Evolutionary conservation across 805 yeast genomes (phyloP).

Genomic region (Kuraishia hungarica): DNA sequence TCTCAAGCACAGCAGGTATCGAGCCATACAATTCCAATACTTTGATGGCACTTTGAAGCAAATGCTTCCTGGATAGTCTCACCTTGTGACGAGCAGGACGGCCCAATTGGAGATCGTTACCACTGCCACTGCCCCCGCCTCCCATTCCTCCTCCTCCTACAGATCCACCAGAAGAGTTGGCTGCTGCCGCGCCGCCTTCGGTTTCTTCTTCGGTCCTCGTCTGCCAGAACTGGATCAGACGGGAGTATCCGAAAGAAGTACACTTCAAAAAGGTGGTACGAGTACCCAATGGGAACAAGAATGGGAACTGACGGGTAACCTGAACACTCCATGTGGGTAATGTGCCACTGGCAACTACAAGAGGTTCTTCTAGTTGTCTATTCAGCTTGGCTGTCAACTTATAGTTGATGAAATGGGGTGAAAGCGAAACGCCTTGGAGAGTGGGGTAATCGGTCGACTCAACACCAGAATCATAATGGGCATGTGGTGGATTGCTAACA

Average conservation of each 20-base stretch:
- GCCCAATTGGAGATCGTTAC: conserved; percentile 43
- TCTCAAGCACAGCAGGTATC: conserved; percentile 74
- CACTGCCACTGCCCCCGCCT: background rate
- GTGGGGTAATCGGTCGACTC: background rate
- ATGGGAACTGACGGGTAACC: conserved; percentile 68
- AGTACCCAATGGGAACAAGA: conserved; percentile 77
- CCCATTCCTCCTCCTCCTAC: background rate
- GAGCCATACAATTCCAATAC: conserved; percentile 70
- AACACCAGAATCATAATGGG: background rate
- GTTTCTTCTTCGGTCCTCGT: conserved; percentile 32
- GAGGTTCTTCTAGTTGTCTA: conserved; percentile 82
- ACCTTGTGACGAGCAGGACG: conserved; percentile 74
- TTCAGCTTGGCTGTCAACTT: conserved; percentile 81
- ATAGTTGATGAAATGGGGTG: conserved; percentile 51
- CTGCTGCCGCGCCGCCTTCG: conserved; percentile 15
- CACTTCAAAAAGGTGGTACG: conserved; percentile 72
- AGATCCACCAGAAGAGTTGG: conserved; percentile 2
- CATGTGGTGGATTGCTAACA: background rate
- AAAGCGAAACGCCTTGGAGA: conserved; percentile 8
- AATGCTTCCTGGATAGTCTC: conserved; percentile 58
- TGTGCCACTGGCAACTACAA: conserved; percentile 78
- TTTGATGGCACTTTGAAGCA: conserved; percentile 72
- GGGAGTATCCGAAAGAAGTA: conserved; percentile 85
- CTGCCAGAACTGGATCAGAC: conserved; percentile 77
- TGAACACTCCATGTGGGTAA: conserved; percentile 80